Percentiles rank a stretch among this genome's conserved stretches.
Evolutionary conservation across 2,329 filamentous ascomycete genomes (phyloP).

Genomic region (Colletotrichum phormii): DNA sequence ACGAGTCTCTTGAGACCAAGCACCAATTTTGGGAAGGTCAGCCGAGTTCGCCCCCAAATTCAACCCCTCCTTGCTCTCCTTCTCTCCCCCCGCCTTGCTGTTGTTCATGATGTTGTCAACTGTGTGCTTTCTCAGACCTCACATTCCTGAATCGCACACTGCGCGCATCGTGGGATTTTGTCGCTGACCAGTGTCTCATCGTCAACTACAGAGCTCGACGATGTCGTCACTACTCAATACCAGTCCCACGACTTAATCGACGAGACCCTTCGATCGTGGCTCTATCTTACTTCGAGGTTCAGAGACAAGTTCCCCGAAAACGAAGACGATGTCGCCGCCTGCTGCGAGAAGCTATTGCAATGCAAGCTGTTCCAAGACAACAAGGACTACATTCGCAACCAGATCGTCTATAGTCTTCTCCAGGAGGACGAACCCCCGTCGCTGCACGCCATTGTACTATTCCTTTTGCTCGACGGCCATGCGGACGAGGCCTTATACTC

Average conservation of each 20-base stretch:
- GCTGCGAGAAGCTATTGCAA: constrained; percentile 81
- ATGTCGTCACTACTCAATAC: constrained; percentile 59
- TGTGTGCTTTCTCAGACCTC: neutral
- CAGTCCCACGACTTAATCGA: constrained; percentile 75
- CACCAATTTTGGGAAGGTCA: constrained; percentile 91
- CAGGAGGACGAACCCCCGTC: constrained; percentile 86
- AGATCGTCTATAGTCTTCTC: constrained; percentile 91
- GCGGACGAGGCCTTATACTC: constrained; percentile 82
- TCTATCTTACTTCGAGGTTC: constrained; percentile 80
- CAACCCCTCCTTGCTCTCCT: neutral
- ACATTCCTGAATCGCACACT: neutral
- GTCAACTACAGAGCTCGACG: constrained; percentile 56
- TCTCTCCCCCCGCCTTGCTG: constrained; percentile 26
- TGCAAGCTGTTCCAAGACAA: constrained; percentile 81
- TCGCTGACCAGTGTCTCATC: constrained; percentile 15
- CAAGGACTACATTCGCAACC: constrained; percentile 87
- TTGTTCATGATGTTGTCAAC: neutral
- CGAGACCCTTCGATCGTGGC: constrained; percentile 85
- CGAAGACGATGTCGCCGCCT: constrained; percentile 83
- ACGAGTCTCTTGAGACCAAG: constrained; percentile 79
- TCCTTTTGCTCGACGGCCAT: constrained; percentile 89
- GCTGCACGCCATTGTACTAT: constrained; percentile 85
- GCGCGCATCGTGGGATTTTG: neutral
- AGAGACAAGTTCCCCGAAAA: constrained; percentile 80
- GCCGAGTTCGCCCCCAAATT: constrained; percentile 37